Evolutionary conservation across 2,329 filamentous ascomycete species (phyloP), one percentile per base, ranked within the genome.

Genomic region (Hypocrella siamensis): DNA sequence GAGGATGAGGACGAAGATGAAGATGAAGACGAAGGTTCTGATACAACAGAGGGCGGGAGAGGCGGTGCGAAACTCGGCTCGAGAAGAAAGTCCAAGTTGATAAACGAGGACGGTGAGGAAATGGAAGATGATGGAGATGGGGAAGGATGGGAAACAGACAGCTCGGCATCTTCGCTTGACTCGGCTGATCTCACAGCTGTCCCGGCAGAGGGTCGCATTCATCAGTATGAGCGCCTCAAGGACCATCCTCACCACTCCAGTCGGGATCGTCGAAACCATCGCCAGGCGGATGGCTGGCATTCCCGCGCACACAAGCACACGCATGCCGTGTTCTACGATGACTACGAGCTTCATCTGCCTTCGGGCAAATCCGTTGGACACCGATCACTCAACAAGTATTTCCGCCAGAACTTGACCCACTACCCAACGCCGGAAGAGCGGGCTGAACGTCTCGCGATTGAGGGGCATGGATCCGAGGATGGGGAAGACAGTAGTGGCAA

Each of bases 71-170:
- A 81, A 52, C 63, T 85, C 9, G 77, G 77, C 6, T 67, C 65
- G 12, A 69, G 65, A 45, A 69, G 78, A 25, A 50, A 56, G 5
- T 52, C 61, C 22, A 70, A 67, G 47, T 51, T 62, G 5, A 62
- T 63, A 25, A 64, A 63, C 28, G 58, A 61, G 28, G 53, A 72
- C 34, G 67, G 61, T 10, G 61, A 57, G 33, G 54, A 54, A 21
- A 49, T 60, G 7, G 61, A 71, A n/a, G 69, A 69, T 28, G 60
- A 61, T 31, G 62, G 59, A 27, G 62, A 67, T 10, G 74, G 77
- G 5, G 84, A 88, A 27, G 85, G 83, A 28, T 96, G 90, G 88
- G 90, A 98, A 57, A 94, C 86, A 1, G 90, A 96, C 51, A 85
- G 79, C 41, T 85, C 81, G 8, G 78, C 70, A n/a, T 93, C 86